Base-by-base conservation (phyloP, 805 yeast species). In the Lachancea nothofagi region DNA sequence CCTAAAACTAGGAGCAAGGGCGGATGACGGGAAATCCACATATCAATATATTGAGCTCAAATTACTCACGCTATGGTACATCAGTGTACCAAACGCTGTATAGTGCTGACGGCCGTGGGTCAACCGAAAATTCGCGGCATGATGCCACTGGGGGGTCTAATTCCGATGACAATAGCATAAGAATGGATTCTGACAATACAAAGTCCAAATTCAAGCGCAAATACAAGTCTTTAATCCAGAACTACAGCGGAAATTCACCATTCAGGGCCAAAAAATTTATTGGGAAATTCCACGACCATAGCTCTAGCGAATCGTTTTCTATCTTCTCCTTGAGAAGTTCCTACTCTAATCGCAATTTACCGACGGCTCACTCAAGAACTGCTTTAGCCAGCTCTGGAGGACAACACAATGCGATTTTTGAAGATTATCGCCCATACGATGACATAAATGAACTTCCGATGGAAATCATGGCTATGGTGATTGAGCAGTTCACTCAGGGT, bases 1-100 rank as follows among this genome's bases (percentile, higher is more conserved):
- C 10, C 9, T 23, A 8, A 10, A 10, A 23, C 10, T 23, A 8
- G 25, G 25, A 23, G 7, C 25, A 23, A 23, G 10, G 10, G 14
- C 29, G 7, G 14, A 27, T 27, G 29, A 8, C 29, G n/a, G 34
- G 29, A 7, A 29, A 36, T 17, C 33, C 21, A 22, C 46, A 41
- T 37, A 56, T 66, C 28, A 55, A 60, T 44, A 60, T 66, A 10
- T 64, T 64, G 35, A 60, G 61, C 45, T 48, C 55, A 24, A 57
- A 64, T 48, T 66, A 66, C 44, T 57, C 61, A 14, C 56, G 61
- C 19, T 66, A 66, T 41, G 71, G 71, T 5, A 61, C 61, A 5
- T 65, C 69, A 1, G 61, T 65, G 3, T 53, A 53, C 33, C 48
- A 53, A 24, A 46, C 47, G 24, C 40, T 54, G 24, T 59, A 56